These are phyloP conservation scores for Axilococcus clingmanii DNA, from an alignment of 139 green algal genomes.

Conservation along the genomic window DNA sequence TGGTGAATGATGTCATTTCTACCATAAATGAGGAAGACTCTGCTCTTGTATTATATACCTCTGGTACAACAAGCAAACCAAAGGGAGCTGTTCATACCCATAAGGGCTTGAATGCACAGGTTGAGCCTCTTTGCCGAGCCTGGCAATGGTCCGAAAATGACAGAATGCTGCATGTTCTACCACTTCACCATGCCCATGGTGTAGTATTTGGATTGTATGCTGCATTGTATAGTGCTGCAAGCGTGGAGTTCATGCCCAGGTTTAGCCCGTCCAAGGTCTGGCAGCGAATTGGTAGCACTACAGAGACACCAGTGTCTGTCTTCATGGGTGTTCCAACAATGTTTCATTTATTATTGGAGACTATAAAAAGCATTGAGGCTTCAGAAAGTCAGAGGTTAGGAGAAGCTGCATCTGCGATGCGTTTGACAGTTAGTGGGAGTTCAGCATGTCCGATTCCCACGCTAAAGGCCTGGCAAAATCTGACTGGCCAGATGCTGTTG, in stretches of 20 bases:
- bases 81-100: slow-evolving; percentile 81
- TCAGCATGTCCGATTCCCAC: slow-evolving; percentile 75
- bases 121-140: slow-evolving; percentile 41
- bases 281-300: slow-evolving; percentile 33
- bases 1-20: not conserved
- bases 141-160: slow-evolving; percentile 74
- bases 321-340: slow-evolving; percentile 98
- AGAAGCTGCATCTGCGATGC: slow-evolving; percentile 32
- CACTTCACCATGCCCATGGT: slow-evolving; percentile 93
- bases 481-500: slow-evolving; percentile 41
- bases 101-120: slow-evolving; percentile 53
- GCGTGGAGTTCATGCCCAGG: slow-evolving; percentile 64
- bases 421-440: slow-evolving; percentile 80
- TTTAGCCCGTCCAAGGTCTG: slow-evolving; percentile 67
- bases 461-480: slow-evolving; percentile 56
- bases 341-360: slow-evolving; percentile 75
- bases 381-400: slow-evolving; percentile 30
- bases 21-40: slow-evolving; percentile 15
- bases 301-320: slow-evolving; percentile 40
- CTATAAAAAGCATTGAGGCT: slow-evolving; percentile 37
- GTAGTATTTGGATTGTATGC: slow-evolving; percentile 86
- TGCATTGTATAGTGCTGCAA: slow-evolving; percentile 52
- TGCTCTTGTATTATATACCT: slow-evolving; percentile 95
- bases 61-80: slow-evolving; percentile 86
- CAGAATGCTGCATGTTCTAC: slow-evolving; percentile 79